A percentile compares a stretch with the other conserved stretches of the same genome.
These are phyloP conservation scores for Chlorella ohadii DNA, from an alignment of 139 green algal species.

Conservation along the genomic window DNA sequence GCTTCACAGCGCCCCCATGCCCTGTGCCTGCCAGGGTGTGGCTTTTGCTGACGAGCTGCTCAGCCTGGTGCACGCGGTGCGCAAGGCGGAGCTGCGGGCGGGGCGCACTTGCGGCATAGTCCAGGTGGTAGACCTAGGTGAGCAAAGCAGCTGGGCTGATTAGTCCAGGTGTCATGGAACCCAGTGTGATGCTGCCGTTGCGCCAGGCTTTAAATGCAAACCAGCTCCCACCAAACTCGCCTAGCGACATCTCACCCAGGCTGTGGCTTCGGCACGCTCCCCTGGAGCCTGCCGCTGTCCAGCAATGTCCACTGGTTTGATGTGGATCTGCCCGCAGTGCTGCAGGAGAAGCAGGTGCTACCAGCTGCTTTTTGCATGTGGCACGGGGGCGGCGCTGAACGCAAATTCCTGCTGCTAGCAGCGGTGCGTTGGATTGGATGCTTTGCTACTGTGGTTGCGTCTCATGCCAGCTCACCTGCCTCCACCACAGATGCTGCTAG, in stretches of 20 bases:
- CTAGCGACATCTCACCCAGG: neutral
- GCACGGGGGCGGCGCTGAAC: too few species aligned
- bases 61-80: neutral
- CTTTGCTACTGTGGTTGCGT: too few species aligned
- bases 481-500: neutral
- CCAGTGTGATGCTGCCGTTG: too few species aligned
- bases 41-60: slow-evolving; percentile 3
- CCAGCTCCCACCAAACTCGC: too few species aligned
- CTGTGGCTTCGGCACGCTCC: slow-evolving; percentile 8
- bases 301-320: neutral
- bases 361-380: too few species aligned
- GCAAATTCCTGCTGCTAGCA: too few species aligned
- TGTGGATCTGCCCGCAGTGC: neutral
- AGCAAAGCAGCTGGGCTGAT: too few species aligned
- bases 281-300: slow-evolving; percentile 8
- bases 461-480: too few species aligned
- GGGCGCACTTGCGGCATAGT: neutral
- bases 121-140: neutral
- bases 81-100: neutral
- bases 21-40: neutral
- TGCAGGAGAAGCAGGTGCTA: neutral
- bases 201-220: too few species aligned
- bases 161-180: too few species aligned
- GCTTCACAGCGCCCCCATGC: neutral
- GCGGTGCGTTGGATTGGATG: too few species aligned